phyloP scores from a whole-genome alignment of 257 asterid species.

The Orobanche coerulescens region DNA sequence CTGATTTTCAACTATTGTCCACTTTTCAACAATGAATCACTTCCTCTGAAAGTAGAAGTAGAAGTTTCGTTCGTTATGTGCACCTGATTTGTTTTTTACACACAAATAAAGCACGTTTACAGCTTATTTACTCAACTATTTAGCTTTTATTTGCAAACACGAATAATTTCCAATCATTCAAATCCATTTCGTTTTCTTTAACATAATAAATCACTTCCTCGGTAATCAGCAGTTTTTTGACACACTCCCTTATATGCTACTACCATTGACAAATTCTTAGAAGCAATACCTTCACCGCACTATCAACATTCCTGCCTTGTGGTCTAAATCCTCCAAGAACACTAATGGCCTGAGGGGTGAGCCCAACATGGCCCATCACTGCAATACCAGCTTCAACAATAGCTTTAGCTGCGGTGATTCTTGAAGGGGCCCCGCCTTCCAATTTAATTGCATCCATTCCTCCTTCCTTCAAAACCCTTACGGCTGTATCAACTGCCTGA shows the following conservation, averaged over 20 bases:
- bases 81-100: too few relatives aligned
- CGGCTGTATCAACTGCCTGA: slow-evolving; percentile 90
- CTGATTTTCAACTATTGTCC: too few relatives aligned
- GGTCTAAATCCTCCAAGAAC: slow-evolving; percentile 97
- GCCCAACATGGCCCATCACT: slow-evolving; percentile 93
- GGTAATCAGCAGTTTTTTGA: too few relatives aligned
- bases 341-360: slow-evolving; percentile 96
- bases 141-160: background rate
- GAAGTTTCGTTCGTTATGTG: too few relatives aligned
- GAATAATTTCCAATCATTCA: background rate
- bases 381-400: slow-evolving; percentile 97
- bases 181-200: too few relatives aligned
- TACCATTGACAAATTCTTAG: background rate
- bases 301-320: slow-evolving; percentile 70
- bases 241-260: too few relatives aligned
- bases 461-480: slow-evolving; percentile 78
- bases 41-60: too few relatives aligned
- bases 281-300: slow-evolving; percentile 68
- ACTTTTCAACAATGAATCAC: too few relatives aligned
- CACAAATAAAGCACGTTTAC: background rate
- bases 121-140: background rate
- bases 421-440: slow-evolving; percentile 96
- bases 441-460: slow-evolving; percentile 93
- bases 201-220: too few relatives aligned
- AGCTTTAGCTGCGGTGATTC: slow-evolving; percentile 92